Evolutionary conservation across 2,329 filamentous ascomycete species (phyloP).

Genomic region (Aureobasidium lini): DNA sequence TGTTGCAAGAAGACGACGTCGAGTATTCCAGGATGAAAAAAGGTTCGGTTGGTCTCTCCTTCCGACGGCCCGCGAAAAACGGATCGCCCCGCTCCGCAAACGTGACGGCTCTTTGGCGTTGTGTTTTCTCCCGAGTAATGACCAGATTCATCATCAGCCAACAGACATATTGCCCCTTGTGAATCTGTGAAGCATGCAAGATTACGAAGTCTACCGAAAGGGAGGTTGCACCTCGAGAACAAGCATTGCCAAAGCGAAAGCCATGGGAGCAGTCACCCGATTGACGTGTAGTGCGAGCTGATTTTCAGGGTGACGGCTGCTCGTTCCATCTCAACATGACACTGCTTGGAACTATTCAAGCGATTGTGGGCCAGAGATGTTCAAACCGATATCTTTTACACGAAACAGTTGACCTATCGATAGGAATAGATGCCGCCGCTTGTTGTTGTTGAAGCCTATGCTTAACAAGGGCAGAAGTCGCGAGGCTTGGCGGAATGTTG

Average conservation of each 20-base stretch:
- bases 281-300: not conserved
- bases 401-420: not conserved
- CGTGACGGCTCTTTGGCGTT: not conserved
- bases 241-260: not conserved
- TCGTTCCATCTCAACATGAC: not conserved
- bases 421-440: not conserved
- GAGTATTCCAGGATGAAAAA: not conserved
- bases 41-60: not conserved
- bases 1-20: not conserved
- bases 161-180: conserved; percentile 8
- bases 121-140: not conserved
- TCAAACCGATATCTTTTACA: not conserved
- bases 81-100: conserved; percentile 9
- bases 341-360: too few species aligned
- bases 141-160: not conserved
- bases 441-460: not conserved
- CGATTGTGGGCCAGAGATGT: too few species aligned
- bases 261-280: not conserved
- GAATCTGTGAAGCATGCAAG: not conserved
- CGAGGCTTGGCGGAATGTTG: not conserved
- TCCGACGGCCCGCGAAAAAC: conserved; percentile 9
- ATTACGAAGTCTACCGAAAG: not conserved
- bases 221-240: not conserved
- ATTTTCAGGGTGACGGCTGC: not conserved
- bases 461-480: not conserved